Base-by-base conservation (phyloP, 495 filamentous ascomycete genomes). In the Melanomma pulvis-pyrius region DNA sequence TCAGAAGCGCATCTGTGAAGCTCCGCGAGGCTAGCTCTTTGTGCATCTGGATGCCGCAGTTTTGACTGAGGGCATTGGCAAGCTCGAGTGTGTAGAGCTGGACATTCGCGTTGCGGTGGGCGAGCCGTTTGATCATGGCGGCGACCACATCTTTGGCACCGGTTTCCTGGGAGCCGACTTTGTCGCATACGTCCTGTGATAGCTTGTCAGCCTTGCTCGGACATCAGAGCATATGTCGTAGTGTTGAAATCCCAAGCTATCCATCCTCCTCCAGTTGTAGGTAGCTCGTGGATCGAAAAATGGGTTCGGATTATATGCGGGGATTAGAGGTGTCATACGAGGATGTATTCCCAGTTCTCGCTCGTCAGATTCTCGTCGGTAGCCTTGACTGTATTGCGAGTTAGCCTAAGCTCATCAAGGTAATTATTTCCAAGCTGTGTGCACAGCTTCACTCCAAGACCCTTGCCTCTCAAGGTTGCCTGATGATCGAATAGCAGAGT, bases 21-120 rank as follows among this genome's bases (percentile, higher is more conserved):
- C 93, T 93, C 73, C 93, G 86, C 51, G 90, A 94, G 48, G 94
- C 90, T 66, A 98, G 81, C 78, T 98, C 94, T 76, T 91, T 87
- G 81, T 98, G 93, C 80, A 98, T 91, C 70, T 87, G 86, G 49
- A 88, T 81, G 26, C 92, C 94, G 75, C 96, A 97, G 77, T 98
- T 98, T 78, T 98, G 93, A 48, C 91, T 90, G 61, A 98, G 85
- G 17, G 94, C 90, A 79, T 98, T 97, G 62, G 88, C 93, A 67
- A 98, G 89, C 87, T 98, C 94, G 61, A 98, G 83, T 21, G 94
- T 98, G 75, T 98, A 98, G 32, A 98, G 83, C 79, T 98, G 94
- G n/a, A 98, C 94, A 78, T 98, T 98, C 61, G 94, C 94, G 79
- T 98, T 98, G 65, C 94, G 87, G 79, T 98, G 93, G 60, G 94